Evolutionary conservation across 2,329 filamentous ascomycete genomes (phyloP), one percentile per base, ranked within the genome.

Genomic region (Epichloe bromicola): DNA sequence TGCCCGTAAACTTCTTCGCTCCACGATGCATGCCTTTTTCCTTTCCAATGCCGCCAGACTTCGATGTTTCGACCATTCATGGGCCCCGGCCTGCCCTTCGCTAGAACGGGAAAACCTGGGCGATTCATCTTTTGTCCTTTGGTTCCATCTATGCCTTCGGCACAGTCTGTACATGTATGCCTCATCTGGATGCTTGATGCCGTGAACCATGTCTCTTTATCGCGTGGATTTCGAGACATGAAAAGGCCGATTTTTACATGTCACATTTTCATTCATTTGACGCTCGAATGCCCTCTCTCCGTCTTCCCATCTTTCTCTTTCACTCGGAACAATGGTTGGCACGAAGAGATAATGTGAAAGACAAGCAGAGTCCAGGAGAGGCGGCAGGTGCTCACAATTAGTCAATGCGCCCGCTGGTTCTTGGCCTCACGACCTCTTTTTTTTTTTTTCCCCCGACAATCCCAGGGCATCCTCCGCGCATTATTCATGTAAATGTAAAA

Each of bases 161-260:
- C n/a, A n/a, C n/a, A 23, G 2, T 19, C 19, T 3, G 19, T 19
- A 19, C 20, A 23, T 23, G 20, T 23, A 2, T 23, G 23, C 8
- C 26, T 30, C 26, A 8, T 30, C 26, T 8, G 26, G 26, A 30
- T 30, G 26, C 26, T 30, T 10, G 26, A 8, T 8, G 26, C 7
- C 26, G 26, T 10, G 26, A 30, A 8, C 26, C 26, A 30, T 3
- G 23, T 46, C 36, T 50, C 49, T 23, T 23, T 41, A 50, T 46
- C 14, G 33, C 42, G 46, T 49, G 26, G 42, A 53, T 50, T 42
- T 47, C 46, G 49, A 12, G 26, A n/a, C 20, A 39, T n/a, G n/a
- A 46, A 36, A 2, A 26, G 20, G 23, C 26, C 8, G 26, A n/a
- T n/a, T n/a, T n/a, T n/a, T n/a, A n/a, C n/a, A n/a, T n/a, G n/a